Evolutionary conservation across 148 eudicot genomes (phyloP), one percentile per base, ranked within the genome.

Genomic region (Salicornia ramosissima): DNA sequence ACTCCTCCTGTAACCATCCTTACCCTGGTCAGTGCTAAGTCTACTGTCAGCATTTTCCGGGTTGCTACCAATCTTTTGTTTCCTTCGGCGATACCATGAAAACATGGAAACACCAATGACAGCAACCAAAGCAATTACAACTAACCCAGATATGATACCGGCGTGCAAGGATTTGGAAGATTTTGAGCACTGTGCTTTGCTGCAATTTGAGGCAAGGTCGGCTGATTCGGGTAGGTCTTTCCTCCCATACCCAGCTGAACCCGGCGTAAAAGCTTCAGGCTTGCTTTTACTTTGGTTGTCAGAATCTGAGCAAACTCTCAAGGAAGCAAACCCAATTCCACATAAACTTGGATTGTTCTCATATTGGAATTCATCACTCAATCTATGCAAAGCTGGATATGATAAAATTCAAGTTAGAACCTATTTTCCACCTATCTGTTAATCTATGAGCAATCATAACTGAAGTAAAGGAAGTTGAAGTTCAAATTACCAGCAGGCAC

Each of bases 191-290:
- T 51, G 52, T 16, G 64, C 53, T 57, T 70, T 63, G 62, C 62
- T 80, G 80, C 85, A 78, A 53, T 80, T 80, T 69, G 83, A 47
- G 64, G 66, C 71, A 30, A 87, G 71, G 67, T 85, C 79, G 43
- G 89, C 96, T 1, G 96, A 91, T 74, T 89, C 90, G 0, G 97
- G 97, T 56, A 84, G 75, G 26, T 79, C 78, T 75, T 86, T 88
- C 53, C 70, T 70, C 19, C 86, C 70, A 30, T 77, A 77, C 43
- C 69, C 85, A 51, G 31, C 76, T 34, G 90, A 64, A 29, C 78
- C 83, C 46, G 86, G 74, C 45, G 80, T 87, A 78, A 81, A 81
- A n/a, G 97, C 87, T 67, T 89, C 87, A 0, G 89, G 94, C 55
- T 75, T 82, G 14, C 61, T 77, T 14, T 79, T 73, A 50, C 51